phyloP scores from a whole-genome alignment of 495 filamentous ascomycete species.

The Xylaria intraflava region DNA sequence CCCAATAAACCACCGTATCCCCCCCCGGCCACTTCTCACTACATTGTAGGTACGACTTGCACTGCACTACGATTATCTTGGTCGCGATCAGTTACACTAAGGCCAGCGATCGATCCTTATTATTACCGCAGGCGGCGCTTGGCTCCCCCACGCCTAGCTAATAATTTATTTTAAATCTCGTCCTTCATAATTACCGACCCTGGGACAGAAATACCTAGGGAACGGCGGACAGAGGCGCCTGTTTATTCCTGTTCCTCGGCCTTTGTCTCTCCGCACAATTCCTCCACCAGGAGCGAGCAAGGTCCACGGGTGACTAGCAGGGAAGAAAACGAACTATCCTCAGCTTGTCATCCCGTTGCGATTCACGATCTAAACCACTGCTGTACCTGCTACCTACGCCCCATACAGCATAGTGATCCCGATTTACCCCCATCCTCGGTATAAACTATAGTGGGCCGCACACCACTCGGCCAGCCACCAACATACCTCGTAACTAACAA shows the following conservation, averaged over 20 bases:
- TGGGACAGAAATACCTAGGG: constrained; percentile 22
- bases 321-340: constrained; percentile 1
- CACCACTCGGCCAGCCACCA: background rate
- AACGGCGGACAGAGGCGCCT: constrained; percentile 20
- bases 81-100: constrained; percentile 1
- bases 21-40: too few species aligned
- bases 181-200: constrained; percentile 25
- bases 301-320: background rate
- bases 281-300: constrained; percentile 4
- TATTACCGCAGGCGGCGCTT: constrained; percentile 7
- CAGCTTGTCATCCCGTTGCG: constrained; percentile 7
- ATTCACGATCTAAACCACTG: constrained; percentile 9
- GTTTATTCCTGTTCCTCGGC: constrained; percentile 18
- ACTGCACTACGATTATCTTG: background rate
- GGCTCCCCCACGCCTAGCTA: constrained; percentile 23
- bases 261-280: constrained; percentile 4
- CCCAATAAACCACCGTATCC: too few species aligned
- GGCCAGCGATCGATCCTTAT: constrained; percentile 4
- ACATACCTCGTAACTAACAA: background rate
- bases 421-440: background rate
- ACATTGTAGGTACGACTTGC: background rate
- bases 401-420: background rate
- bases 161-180: constrained; percentile 2
- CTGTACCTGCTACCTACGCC: background rate
- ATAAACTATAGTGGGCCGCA: background rate